Base-by-base conservation (phyloP, 805 yeast species). In the Sugiyamaella smithiae region DNA sequence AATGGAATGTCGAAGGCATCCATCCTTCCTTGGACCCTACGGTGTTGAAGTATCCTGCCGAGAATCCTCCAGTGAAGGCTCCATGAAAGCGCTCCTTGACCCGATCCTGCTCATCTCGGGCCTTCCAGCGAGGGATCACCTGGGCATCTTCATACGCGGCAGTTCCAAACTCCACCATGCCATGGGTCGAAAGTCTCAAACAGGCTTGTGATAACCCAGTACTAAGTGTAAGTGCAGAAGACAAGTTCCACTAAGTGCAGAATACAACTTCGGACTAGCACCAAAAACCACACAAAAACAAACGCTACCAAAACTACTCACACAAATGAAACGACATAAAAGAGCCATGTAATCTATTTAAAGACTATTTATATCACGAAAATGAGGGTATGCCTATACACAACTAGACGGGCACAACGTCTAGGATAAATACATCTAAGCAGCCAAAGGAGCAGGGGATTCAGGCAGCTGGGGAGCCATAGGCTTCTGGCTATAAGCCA, bases 401-500 rank as follows among this genome's bases (percentile, higher is more conserved):
- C 33, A 29, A 29, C 33, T 29, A 29, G 33, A 29, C 33, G 33
- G 33, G 33, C 33, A 29, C 14, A 29, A 29, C 33, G 33, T 29
- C 33, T 29, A 29, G 33, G 33, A 35, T 35, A 19, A 35, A 14
- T 14, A 22, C 19, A 23, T 29, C 46, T 55, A 58, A 17, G 61
- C 61, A 22, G 54, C 60, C 38, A 58, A 43, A 35, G 59, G 58
- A 22, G 51, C 46, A 23, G 58, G 58, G 24, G 43, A 48, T 45
- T 63, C 68, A 9, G 67, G 68, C 47, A 62, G 53, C 47, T 56
- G 63, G 3, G 69, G 68, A 22, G 68, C 65, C 36, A 61, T 60
- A 20, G 88, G 88, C 59, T 82, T 81, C 65, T 87, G 89, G 53
- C 81, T 84, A 78, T 81, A 78, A 25, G 96, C 96, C 77, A 85